These are phyloP conservation scores for Chaetomium globosum DNA, from an alignment of 2,329 filamentous ascomycete genomes.

Conservation along the genomic window DNA sequence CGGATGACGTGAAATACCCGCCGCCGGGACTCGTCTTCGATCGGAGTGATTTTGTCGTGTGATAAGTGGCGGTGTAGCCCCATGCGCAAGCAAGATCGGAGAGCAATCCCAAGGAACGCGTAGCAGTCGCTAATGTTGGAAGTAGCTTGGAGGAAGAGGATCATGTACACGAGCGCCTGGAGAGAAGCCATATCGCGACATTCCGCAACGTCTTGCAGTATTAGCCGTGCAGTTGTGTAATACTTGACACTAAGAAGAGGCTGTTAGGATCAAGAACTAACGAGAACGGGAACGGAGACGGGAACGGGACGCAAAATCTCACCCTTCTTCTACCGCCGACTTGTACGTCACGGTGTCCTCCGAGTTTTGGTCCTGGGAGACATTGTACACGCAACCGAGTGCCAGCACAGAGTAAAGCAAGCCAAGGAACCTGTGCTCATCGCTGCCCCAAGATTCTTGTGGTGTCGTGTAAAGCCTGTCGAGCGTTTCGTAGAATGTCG, in stretches of 20 bases:
- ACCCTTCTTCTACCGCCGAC: constrained; percentile 60
- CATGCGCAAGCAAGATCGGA: constrained; percentile 74
- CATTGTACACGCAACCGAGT: constrained; percentile 71
- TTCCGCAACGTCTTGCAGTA: constrained; percentile 67
- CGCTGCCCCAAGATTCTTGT: constrained; percentile 62
- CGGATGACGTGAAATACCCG: constrained; percentile 69
- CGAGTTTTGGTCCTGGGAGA: constrained; percentile 57
- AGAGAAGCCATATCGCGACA: constrained; percentile 74
- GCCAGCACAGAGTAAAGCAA: constrained; percentile 71
- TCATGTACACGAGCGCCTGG: constrained; percentile 77
- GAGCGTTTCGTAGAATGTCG: constrained; percentile 76
- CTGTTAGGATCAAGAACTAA: constrained; percentile 16
- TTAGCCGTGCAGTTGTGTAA: constrained; percentile 66
- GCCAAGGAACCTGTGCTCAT: constrained; percentile 70
- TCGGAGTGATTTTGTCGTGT: constrained; percentile 62
- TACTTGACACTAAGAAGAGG: constrained; percentile 67
- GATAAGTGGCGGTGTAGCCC: constrained; percentile 74
- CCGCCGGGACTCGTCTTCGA: constrained; percentile 65
- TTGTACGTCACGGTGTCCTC: constrained; percentile 52
- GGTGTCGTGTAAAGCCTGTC: constrained; percentile 75
- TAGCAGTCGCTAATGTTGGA: constrained; percentile 80
- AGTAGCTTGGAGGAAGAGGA: constrained; percentile 77
- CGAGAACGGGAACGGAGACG: not conserved
- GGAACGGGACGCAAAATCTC: constrained; percentile 34
- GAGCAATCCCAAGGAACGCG: constrained; percentile 75